These are phyloP conservation scores for Aspergillus quadrilineatus DNA, from an alignment of 2,329 filamentous ascomycete genomes.

Conservation along the genomic window DNA sequence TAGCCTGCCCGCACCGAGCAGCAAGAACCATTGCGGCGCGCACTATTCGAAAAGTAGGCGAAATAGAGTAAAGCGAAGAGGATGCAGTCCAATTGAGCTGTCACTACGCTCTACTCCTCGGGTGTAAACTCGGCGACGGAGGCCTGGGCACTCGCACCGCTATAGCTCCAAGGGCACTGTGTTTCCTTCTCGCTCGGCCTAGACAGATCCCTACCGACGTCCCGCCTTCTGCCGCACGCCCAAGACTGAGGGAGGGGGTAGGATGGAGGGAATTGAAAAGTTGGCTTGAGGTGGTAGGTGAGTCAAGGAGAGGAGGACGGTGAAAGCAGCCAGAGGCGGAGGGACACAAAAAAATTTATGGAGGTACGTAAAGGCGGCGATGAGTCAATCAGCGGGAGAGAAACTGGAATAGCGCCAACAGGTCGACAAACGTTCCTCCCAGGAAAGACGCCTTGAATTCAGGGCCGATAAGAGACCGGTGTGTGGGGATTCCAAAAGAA, in stretches of 20 bases:
- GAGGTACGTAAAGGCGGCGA: slow-evolving; percentile 8
- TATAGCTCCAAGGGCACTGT: slow-evolving; percentile 7
- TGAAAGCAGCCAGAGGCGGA: slow-evolving; percentile 15
- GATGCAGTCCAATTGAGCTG: slow-evolving; percentile 20
- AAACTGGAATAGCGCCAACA: slow-evolving; percentile 18
- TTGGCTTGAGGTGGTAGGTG: slow-evolving; percentile 15
- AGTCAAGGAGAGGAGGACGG: slow-evolving; percentile 16
- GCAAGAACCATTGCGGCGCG: slow-evolving; percentile 46
- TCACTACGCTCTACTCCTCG: slow-evolving; percentile 10
- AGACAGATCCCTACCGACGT: slow-evolving; percentile 21
- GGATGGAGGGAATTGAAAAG: slow-evolving; percentile 11
- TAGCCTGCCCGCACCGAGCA: slow-evolving; percentile 46
- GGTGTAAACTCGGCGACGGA: slow-evolving; percentile 9
- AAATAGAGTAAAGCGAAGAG: slow-evolving; percentile 9
- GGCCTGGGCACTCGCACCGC: slow-evolving; percentile 9
- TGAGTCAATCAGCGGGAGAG: slow-evolving; percentile 19
- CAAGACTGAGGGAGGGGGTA: slow-evolving; percentile 18
- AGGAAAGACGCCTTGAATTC: slow-evolving; percentile 10
- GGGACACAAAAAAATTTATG: slow-evolving; percentile 17
- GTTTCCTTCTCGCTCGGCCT: slow-evolving; percentile 14
- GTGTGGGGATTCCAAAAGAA: slow-evolving; percentile 23
- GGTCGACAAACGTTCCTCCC: slow-evolving; percentile 6
- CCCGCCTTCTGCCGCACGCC: slow-evolving; percentile 26
- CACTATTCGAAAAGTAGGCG: slow-evolving; percentile 24
- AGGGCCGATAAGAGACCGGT: slow-evolving; percentile 33